These are phyloP conservation scores for Yueomyces sinensis DNA, from an alignment of 805 yeast species.

Conservation along the genomic window DNA sequence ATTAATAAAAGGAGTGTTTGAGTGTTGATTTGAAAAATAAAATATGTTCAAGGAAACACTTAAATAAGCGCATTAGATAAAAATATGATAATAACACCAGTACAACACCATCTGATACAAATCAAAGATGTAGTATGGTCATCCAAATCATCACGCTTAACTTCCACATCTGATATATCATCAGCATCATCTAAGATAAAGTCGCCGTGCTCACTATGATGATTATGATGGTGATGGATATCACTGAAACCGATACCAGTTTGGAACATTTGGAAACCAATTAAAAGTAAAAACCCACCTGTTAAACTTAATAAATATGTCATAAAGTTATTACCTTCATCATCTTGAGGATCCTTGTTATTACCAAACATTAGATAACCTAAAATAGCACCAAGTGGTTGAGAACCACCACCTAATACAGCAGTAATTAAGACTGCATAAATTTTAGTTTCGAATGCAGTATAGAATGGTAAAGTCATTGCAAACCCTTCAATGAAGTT, in stretches of 20 bases:
- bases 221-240: conserved; percentile 30
- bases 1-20: too few relatives aligned
- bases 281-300: conserved; percentile 72
- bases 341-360: conserved; percentile 23
- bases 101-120: conserved; percentile 24
- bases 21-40: too few relatives aligned
- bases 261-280: conserved; percentile 76
- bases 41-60: too few relatives aligned
- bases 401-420: conserved; percentile 68
- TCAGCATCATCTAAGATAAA: conserved; percentile 6
- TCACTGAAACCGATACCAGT: conserved; percentile 75
- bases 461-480: conserved; percentile 80
- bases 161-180: conserved; percentile 8
- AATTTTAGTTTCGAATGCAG: conserved; percentile 49
- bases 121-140: conserved; percentile 23
- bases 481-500: conserved; percentile 91
- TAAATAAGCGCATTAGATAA: conserved; percentile 13
- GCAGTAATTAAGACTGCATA: conserved; percentile 57
- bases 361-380: conserved; percentile 42
- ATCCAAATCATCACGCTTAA: conserved; percentile 6
- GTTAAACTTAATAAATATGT: conserved; percentile 51
- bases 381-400: conserved; percentile 76
- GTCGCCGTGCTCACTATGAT: conserved; percentile 9
- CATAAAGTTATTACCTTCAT: conserved; percentile 25
- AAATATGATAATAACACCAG: conserved; percentile 20